These are phyloP conservation scores for Phanerochaete carnosa DNA, from an alignment of 768 basidiomycete species.

Conservation along the genomic window DNA sequence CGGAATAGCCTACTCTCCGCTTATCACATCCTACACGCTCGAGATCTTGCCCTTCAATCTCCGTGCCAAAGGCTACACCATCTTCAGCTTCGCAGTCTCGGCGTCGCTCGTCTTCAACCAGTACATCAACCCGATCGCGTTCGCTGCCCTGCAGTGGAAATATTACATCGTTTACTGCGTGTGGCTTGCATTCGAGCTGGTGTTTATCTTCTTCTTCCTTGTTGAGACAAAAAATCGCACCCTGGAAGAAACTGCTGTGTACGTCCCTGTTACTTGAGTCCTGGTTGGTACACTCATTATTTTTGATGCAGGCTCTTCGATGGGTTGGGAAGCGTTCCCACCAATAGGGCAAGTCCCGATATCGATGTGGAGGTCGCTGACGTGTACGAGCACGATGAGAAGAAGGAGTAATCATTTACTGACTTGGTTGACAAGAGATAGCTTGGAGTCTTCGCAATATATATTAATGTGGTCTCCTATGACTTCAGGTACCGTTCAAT, in stretches of 20 bases:
- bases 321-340: not conserved
- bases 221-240: conserved; percentile 71
- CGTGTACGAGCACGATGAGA: not conserved
- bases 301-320: not conserved
- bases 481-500: not conserved
- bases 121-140: conserved; percentile 81
- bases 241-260: conserved; percentile 71
- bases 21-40: conserved; percentile 82
- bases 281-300: not conserved
- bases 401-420: not conserved
- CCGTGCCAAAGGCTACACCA: conserved; percentile 81
- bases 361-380: not conserved
- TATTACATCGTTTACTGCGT: conserved; percentile 76
- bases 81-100: conserved; percentile 79
- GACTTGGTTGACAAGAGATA: not conserved
- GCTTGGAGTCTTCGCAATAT: not conserved
- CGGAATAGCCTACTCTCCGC: conserved; percentile 71
- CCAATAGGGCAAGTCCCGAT: not conserved
- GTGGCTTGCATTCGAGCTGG: conserved; percentile 65
- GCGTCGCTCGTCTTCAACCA: conserved; percentile 85
- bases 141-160: conserved; percentile 63
- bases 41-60: conserved; percentile 83
- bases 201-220: conserved; percentile 64
- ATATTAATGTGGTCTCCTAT: not conserved
- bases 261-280: not conserved